Evolutionary conservation across 2,329 filamentous ascomycete genomes (phyloP).

Genomic region (Orbilia javanica): DNA sequence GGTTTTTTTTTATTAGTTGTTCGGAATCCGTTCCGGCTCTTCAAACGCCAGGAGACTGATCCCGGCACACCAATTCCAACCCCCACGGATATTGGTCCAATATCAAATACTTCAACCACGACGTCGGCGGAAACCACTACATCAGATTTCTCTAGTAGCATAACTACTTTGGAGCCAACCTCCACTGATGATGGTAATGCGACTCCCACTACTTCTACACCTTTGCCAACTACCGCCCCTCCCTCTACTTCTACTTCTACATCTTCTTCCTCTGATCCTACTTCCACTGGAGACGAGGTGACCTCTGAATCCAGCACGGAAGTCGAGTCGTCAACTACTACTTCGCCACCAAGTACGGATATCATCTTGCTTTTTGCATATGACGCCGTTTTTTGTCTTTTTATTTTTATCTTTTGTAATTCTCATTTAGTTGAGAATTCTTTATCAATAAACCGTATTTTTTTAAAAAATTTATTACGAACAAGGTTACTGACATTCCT

Average conservation of each 20-base stretch:
- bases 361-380: conserved; percentile 11
- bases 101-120: conserved; percentile 35
- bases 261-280: background rate
- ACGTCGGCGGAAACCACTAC: conserved; percentile 22
- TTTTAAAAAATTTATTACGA: too few relatives aligned
- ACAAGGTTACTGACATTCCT: background rate
- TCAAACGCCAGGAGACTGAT: conserved; percentile 45
- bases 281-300: background rate
- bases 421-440: background rate
- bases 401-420: background rate
- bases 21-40: conserved; percentile 27
- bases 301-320: conserved; percentile 4
- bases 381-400: background rate
- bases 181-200: conserved; percentile 40
- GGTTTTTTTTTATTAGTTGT: conserved; percentile 9
- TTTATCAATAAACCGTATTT: too few relatives aligned
- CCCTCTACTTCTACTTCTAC: conserved; percentile 2
- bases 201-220: conserved; percentile 9
- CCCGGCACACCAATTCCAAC: conserved; percentile 9
- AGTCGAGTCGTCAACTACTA: conserved; percentile 18
- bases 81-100: background rate
- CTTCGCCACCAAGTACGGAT: conserved; percentile 30
- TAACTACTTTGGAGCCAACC: conserved; percentile 32
- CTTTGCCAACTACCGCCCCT: background rate
- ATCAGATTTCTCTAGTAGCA: background rate